phyloP scores from a whole-genome alignment of 805 yeast genomes.

The Wickerhamiella lipophila region DNA sequence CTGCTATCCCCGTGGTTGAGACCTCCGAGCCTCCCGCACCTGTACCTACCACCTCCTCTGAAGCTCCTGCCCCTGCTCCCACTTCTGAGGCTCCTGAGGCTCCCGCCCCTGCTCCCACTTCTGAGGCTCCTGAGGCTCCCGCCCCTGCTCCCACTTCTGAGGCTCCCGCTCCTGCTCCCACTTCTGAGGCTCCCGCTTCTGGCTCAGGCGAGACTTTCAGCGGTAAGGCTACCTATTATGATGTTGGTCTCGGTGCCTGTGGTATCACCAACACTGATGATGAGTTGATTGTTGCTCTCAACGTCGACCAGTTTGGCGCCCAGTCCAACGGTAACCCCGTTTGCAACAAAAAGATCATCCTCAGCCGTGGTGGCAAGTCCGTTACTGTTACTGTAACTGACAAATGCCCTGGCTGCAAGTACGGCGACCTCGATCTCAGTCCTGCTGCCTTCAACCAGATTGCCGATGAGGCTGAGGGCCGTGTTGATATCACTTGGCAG shows the following conservation, averaged over 20 bases:
- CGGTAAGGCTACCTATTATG: constrained; percentile 30
- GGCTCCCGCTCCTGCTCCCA: constrained; percentile 11
- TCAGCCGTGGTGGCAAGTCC: constrained; percentile 31
- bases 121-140: constrained; percentile 2
- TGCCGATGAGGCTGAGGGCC: constrained; percentile 42
- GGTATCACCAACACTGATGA: constrained; percentile 35
- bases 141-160: constrained; percentile 5
- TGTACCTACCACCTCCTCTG: constrained; percentile 7
- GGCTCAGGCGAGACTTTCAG: constrained; percentile 22
- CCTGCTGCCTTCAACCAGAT: constrained; percentile 44
- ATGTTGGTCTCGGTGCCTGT: constrained; percentile 41
- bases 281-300: constrained; percentile 45
- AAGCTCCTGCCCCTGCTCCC: constrained; percentile 1
- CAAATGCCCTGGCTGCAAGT: constrained; percentile 42
- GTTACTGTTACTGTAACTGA: constrained; percentile 48
- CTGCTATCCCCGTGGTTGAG: too few relatives aligned
- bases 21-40: constrained; percentile 12
- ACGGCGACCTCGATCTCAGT: constrained; percentile 44
- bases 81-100: constrained; percentile 8
- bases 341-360: constrained; percentile 43
- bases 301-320: constrained; percentile 35
- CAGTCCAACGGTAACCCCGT: constrained; percentile 34
- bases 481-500: constrained; percentile 42
- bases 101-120: constrained; percentile 13
- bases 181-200: constrained; percentile 16